phyloP scores from a whole-genome alignment of 1,284 basidiomycete genomes.

The Moesziomyces parantarcticus region DNA sequence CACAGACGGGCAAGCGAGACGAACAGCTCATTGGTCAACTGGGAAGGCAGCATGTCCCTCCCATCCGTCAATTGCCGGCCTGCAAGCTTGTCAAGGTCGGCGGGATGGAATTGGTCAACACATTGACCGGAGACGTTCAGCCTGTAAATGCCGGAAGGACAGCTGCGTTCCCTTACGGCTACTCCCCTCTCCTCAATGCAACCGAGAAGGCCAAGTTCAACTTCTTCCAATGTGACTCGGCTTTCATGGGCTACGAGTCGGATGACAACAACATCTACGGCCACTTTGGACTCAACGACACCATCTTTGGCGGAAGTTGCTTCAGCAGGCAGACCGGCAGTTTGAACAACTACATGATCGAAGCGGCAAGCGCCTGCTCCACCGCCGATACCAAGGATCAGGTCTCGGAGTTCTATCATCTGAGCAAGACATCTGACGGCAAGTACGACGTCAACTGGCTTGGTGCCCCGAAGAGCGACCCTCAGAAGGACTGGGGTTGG shows the following conservation, averaged over 20 bases:
- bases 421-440: slow-evolving; percentile 5
- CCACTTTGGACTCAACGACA: not conserved
- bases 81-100: slow-evolving; percentile 17
- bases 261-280: slow-evolving; percentile 14
- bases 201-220: not conserved
- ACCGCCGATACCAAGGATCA: slow-evolving; percentile 1
- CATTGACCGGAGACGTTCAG: slow-evolving; percentile 4
- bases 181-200: slow-evolving; percentile 1
- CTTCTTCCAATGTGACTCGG: slow-evolving; percentile 20
- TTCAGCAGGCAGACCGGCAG: slow-evolving; percentile 5
- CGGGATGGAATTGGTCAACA: slow-evolving; percentile 12
- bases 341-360: slow-evolving; percentile 3
- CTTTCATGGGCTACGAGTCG: slow-evolving; percentile 11
- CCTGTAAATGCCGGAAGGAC: slow-evolving; percentile 1
- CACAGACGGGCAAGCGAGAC: slow-evolving; percentile 1
- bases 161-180: not conserved
- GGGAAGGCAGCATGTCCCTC: slow-evolving; percentile 3
- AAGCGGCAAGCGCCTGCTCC: not conserved
- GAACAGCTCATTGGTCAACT: slow-evolving; percentile 14
- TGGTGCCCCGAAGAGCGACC: not conserved
- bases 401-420: slow-evolving; percentile 3
- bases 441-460: slow-evolving; percentile 11
- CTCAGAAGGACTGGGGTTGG: slow-evolving; percentile 1
- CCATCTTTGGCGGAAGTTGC: not conserved
- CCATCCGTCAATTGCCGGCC: not conserved